Evolutionary conservation across 768 basidiomycete genomes (phyloP), one percentile per base, ranked within the genome.

Genomic region (Auriscalpium orientale): DNA sequence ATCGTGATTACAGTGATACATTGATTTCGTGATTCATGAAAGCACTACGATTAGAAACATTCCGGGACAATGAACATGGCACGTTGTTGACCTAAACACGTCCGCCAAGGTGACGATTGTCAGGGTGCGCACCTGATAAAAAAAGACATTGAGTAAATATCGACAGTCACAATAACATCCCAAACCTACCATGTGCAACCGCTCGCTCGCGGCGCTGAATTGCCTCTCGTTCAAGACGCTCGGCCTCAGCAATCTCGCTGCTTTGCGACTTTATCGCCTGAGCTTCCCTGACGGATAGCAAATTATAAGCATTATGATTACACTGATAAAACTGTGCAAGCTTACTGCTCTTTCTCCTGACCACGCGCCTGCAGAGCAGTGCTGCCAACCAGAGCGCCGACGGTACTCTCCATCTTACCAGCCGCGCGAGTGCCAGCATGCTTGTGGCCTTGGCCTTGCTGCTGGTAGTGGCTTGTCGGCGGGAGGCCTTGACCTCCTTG

Each of bases 211-310:
- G 74, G 36, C 75, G 72, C 66, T 72, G 61, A 40, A 71, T 40
- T 10, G 80, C 81, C 61, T 81, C 79, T 5, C 67, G 67, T 64
- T 82, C 81, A 7, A 82, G 69, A 12, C 77, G 73, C 64, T 82
- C 79, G 16, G 81, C 81, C 62, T 81, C 77, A 3, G 74, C 70
- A 18, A 82, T 67, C 61, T 82, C 81, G 8, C 66, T 64, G 28
- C 74, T 71, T 64, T 82, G 80, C 10, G 72, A 53, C 56, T 76
- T 77, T 40, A 74, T 57, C 0, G 74, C 66, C 28, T 74, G 70
- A 0, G 79, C 80, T 66, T 80, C 79, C 51, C 53, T 54, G 15
- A 10, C 2, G 37, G 8, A 15, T 6, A 22, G 13, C 35, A 38
- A 52, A 37, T 16, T 35, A 18, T 28, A 5, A 28, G 28, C 28